Base-by-base conservation (phyloP, 140 eudicot genomes). In the Erigeron philadelphicus region DNA sequence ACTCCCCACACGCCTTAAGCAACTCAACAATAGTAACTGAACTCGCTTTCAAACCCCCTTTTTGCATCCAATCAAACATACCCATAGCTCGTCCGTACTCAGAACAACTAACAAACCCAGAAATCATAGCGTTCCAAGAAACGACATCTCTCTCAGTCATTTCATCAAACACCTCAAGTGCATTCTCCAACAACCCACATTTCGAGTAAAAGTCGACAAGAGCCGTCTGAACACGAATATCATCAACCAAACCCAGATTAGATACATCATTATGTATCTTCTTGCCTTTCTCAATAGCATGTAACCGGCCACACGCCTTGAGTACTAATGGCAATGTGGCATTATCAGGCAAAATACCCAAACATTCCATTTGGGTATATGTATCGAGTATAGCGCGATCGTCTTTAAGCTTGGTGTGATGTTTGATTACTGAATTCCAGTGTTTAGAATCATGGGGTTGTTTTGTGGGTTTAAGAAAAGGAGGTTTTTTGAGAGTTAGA, bases 81-180 rank as follows among this genome's bases (percentile, higher is more conserved):
- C 21, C 6, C 11, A 86, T 4, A 11, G 82, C 86, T 66, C 73
- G 65, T 48, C 18, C 71, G 71, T 68, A 81, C 63, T 76, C 76
- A 16, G 21, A 54, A 61, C 83, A 86, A 42, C 64, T 57, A 52
- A 85, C 87, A 79, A 63, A 83, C 53, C 93, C 84, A 21, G 76
- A 80, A 60, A 86, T 81, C 88, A 86, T 83, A 15, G 86, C 82
- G 35, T 86, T 86, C 88, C 93, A 86, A 9, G 86, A 80, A 11
- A 83, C 84, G 17, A 86, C 57, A 71, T 86, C 88, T 78, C 88
- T 83, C 6, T 78, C 78, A 59, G 78, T 0, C 84, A 77, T 86
- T 83, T 80, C 80, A 76, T 81, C 88, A 17, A 86, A 86, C 93
- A 81, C 81, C 2, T 64, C 38, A 1, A 49, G 71, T 25, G 90